A percentile compares a stretch with the other conserved stretches of the same genome.
phyloP scores from a whole-genome alignment of 1,284 basidiomycete species.

The Anthracocystis walkeri region DNA sequence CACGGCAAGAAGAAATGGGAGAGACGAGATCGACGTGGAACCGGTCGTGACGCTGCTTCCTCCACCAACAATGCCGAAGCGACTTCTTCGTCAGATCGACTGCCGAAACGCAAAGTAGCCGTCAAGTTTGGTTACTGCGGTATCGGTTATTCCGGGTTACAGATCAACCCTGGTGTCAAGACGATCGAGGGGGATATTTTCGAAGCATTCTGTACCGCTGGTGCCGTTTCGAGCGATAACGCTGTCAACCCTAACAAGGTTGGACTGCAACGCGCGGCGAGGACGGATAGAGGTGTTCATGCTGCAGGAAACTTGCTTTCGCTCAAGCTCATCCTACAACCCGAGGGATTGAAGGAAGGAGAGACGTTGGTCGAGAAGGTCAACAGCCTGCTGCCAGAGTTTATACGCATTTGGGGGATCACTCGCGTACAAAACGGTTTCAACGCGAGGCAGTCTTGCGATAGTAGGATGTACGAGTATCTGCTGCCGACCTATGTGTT shows the following conservation, averaged over 20 bases:
- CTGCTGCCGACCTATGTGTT: constrained; percentile 94
- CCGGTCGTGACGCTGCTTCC: constrained; percentile 9
- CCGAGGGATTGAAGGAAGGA: constrained; percentile 68
- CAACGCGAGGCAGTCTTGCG: constrained; percentile 80
- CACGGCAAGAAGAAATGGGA: constrained; percentile 34
- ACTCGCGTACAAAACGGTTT: constrained; percentile 91
- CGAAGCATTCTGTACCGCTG: constrained; percentile 85
- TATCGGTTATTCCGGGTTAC: constrained; percentile 87
- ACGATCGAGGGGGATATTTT: constrained; percentile 95
- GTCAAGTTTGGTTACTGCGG: constrained; percentile 74
- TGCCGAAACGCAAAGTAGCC: constrained; percentile 74
- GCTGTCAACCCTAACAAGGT: constrained; percentile 91
- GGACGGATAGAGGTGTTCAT: constrained; percentile 97
- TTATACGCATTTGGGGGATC: constrained; percentile 93
- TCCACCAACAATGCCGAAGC: background rate
- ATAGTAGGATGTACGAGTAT: constrained; percentile 96
- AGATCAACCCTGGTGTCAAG: constrained; percentile 78
- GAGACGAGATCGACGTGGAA: constrained; percentile 40
- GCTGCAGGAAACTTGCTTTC: constrained; percentile 87
- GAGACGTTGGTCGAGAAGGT: constrained; percentile 77
- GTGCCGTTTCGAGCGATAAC: constrained; percentile 92
- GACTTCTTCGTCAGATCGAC: constrained; percentile 37
- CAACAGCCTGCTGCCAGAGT: constrained; percentile 86
- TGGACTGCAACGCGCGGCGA: constrained; percentile 85
- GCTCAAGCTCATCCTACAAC: constrained; percentile 68